Conservation (phyloP, 2,329 filamentous ascomycete genomes). For the Whalleya microplaca region DNA sequence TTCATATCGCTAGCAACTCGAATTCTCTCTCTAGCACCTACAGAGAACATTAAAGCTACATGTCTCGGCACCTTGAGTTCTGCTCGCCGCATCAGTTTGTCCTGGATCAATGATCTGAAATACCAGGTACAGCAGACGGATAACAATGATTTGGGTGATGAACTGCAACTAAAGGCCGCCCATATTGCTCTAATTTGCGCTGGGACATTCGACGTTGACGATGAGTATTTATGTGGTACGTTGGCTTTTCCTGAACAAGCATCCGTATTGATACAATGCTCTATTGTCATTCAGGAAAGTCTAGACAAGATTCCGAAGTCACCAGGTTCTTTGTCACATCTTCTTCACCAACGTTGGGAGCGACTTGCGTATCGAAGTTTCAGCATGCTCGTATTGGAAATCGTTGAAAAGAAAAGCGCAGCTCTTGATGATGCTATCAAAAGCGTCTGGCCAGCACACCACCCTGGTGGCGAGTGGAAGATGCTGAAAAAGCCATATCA, state of each 20-base stretch:
- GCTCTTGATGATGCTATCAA: conserved; percentile 34
- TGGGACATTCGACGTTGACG: conserved; percentile 13
- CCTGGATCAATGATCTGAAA: conserved; percentile 45
- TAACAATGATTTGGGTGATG: conserved; percentile 32
- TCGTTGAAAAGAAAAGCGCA: conserved; percentile 2
- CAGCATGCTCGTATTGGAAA: too few relatives aligned
- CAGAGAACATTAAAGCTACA: conserved; percentile 17
- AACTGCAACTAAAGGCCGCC: conserved; percentile 37
- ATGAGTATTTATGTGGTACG: background rate
- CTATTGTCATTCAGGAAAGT: conserved; percentile 12
- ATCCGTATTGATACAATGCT: conserved; percentile 10
- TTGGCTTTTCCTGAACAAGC: conserved; percentile 1
- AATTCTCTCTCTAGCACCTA: conserved; percentile 44
- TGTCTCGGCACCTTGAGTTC: conserved; percentile 39
- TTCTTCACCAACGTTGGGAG: conserved; percentile 32
- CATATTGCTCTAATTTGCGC: conserved; percentile 14
- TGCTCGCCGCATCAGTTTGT: conserved; percentile 39
- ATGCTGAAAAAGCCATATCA: background rate
- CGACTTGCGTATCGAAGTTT: conserved; percentile 26
- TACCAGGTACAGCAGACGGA: background rate
- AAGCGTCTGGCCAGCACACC: conserved; percentile 35
- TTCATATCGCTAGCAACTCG: conserved; percentile 47
- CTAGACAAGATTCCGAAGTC: background rate
- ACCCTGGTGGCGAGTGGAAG: background rate
- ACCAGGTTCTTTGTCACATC: conserved; percentile 14